A percentile compares a stretch with the other conserved stretches of the same genome.
Evolutionary conservation across 2,329 filamentous ascomycete species (phyloP).

Genomic region (Paecilomyces variotii): DNA sequence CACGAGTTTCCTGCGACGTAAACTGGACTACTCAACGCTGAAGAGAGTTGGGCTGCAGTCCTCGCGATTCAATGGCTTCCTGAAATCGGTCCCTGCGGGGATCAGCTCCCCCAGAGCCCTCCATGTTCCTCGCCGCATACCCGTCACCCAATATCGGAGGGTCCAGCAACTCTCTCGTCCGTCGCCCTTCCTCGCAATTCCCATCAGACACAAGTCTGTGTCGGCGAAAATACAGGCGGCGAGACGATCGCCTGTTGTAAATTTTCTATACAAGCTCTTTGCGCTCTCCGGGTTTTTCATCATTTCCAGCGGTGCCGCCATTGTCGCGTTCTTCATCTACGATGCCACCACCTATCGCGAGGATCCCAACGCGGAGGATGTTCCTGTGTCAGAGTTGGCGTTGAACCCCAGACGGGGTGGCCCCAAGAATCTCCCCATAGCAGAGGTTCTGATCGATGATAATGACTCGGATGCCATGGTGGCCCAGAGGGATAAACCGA

Average conservation of each 20-base stretch:
- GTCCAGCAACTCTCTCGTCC: constrained; percentile 5
- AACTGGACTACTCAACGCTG: constrained; percentile 18
- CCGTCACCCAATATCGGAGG: constrained; percentile 14
- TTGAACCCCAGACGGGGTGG: constrained; percentile 74
- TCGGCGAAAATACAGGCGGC: constrained; percentile 7
- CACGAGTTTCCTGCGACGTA: constrained; percentile 23
- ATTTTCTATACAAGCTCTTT: constrained; percentile 60
- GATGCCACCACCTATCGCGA: constrained; percentile 87
- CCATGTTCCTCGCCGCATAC: constrained; percentile 14
- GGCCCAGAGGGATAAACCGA: constrained; percentile 76
- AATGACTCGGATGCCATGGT: constrained; percentile 66
- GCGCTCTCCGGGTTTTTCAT: constrained; percentile 69
- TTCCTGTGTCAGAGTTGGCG: constrained; percentile 76
- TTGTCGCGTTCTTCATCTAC: constrained; percentile 85
- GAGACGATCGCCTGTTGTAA: constrained; percentile 28
- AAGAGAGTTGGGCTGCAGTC: constrained; percentile 17
- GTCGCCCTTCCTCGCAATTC: constrained; percentile 13
- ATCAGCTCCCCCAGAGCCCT: constrained; percentile 12
- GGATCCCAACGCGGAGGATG: constrained; percentile 57
- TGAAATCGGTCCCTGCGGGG: constrained; percentile 5
- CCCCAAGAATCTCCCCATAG: constrained; percentile 90
- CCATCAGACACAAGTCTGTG: constrained; percentile 26
- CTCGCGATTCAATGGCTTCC: constrained; percentile 13
- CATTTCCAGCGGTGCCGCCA: constrained; percentile 57
- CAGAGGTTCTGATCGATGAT: constrained; percentile 81